Evolutionary conservation across 2,329 filamentous ascomycete species (phyloP), one percentile per base, ranked within the genome.

Genomic region (Coniochaeta sp.): DNA sequence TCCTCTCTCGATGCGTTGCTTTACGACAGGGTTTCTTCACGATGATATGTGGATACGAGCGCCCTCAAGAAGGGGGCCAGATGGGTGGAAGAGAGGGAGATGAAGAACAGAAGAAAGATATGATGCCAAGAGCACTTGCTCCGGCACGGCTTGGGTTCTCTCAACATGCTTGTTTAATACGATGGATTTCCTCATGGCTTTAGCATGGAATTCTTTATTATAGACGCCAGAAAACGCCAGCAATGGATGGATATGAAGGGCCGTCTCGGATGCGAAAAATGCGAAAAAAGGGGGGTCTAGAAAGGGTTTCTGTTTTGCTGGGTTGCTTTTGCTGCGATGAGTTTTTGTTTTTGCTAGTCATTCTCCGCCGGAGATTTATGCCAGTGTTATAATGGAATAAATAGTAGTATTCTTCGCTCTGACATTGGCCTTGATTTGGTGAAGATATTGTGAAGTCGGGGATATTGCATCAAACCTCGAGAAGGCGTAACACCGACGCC

Each of bases 141-240:
- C 19, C 38, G 17, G 19, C 42, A 24, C 4, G 42, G 19, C 24
- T 24, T 47, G 3, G n/a, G 19, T 24, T 47, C 10, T 47, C 19
- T 17, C 3, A 26, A 30, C 6, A 52, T 10, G 42, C 6, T 52
- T 52, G 47, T n/a, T 30, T 26, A 30, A 30, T 28, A 24, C 47
- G 24, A 24, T 36, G 54, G 30, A 56, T 56, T 56, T 34, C 26
- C 52, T n/a, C 47, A n/a, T 30, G 28, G 9, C 12, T 24, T 36
- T 12, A 28, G 19, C 5, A 24, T 19, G 14, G 28, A 36, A 2
- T 14, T 22, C 19, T 38, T 34, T 38, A 19, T 10, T 56, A 56
- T 56, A 56, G 54, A 56, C 24, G 47, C 54, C 54, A 56, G 30
- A 56, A 56, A 56, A 56, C 12, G 54, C 54, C 54, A 56, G 54